These are phyloP conservation scores for Trichoderma lentiforme DNA, from an alignment of 2,329 filamentous ascomycete genomes.

Conservation along the genomic window DNA sequence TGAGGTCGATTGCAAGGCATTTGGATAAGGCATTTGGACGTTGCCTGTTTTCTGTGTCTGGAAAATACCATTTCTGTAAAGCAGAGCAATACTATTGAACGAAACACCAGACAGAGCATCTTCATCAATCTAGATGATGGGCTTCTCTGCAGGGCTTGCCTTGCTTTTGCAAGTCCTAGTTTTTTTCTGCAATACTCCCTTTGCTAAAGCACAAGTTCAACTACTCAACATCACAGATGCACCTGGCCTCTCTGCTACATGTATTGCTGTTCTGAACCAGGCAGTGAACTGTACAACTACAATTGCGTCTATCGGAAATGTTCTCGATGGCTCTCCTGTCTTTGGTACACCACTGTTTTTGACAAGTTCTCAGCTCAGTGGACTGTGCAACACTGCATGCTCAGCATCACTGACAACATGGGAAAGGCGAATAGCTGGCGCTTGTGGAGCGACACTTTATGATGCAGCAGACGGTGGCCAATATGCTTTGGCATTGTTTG, in stretches of 20 bases:
- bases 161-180: neutral
- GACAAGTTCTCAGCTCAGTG: neutral
- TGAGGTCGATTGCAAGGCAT: neutral
- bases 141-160: neutral
- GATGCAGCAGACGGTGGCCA: neutral
- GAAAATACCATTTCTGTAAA: neutral
- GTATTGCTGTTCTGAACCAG: neutral
- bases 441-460: neutral
- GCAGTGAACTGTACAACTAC: neutral
- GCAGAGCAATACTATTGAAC: neutral
- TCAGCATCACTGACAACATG: neutral
- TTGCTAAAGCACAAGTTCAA: neutral
- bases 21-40: neutral
- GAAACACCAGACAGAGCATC: neutral
- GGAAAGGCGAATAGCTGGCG: neutral
- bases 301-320: neutral
- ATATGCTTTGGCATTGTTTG: neutral
- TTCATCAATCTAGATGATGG: neutral
- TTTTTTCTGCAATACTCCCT: neutral
- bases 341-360: neutral
- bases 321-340: neutral
- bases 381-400: neutral
- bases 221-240: neutral
- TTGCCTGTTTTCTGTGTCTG: neutral
- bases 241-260: neutral